A percentile compares a stretch with the other conserved stretches of the same genome.
These are phyloP conservation scores for Schizopora paradoxa DNA, from an alignment of 1,284 basidiomycete genomes.

Conservation along the genomic window DNA sequence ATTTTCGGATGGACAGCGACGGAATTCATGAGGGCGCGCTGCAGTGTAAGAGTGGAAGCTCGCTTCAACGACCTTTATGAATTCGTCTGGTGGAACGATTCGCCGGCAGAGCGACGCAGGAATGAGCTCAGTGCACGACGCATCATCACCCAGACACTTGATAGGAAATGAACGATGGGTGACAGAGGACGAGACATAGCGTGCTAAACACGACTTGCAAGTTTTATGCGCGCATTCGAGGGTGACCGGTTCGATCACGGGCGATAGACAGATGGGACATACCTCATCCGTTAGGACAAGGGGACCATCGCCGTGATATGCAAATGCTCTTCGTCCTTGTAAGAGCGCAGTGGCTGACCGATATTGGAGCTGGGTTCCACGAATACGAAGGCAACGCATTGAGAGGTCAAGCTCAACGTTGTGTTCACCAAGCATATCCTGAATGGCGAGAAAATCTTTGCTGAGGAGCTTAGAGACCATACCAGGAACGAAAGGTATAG, in stretches of 20 bases:
- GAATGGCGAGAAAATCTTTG: slow-evolving; percentile 25
- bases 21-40: slow-evolving; percentile 50
- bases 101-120: slow-evolving; percentile 44
- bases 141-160: slow-evolving; percentile 56
- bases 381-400: slow-evolving; percentile 6
- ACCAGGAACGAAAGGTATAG: slow-evolving; percentile 26
- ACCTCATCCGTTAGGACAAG: not conserved
- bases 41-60: slow-evolving; percentile 55
- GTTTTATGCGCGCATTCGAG: slow-evolving; percentile 60
- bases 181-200: slow-evolving; percentile 50
- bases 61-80: slow-evolving; percentile 47
- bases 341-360: slow-evolving; percentile 22
- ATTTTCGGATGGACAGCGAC: slow-evolving; percentile 70
- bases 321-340: slow-evolving; percentile 18
- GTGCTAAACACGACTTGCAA: slow-evolving; percentile 54
- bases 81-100: slow-evolving; percentile 44
- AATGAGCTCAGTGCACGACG: slow-evolving; percentile 46
- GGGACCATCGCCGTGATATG: slow-evolving; percentile 15
- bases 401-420: slow-evolving; percentile 34
- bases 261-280: slow-evolving; percentile 61
- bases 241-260: slow-evolving; percentile 42
- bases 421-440: slow-evolving; percentile 32
- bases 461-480: slow-evolving; percentile 30
- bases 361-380: slow-evolving; percentile 28
- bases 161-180: slow-evolving; percentile 62